A percentile compares a stretch with the other conserved stretches of the same genome.
These are phyloP conservation scores for Didymella lethalis DNA, from an alignment of 2,329 filamentous ascomycete species.

Conservation along the genomic window DNA sequence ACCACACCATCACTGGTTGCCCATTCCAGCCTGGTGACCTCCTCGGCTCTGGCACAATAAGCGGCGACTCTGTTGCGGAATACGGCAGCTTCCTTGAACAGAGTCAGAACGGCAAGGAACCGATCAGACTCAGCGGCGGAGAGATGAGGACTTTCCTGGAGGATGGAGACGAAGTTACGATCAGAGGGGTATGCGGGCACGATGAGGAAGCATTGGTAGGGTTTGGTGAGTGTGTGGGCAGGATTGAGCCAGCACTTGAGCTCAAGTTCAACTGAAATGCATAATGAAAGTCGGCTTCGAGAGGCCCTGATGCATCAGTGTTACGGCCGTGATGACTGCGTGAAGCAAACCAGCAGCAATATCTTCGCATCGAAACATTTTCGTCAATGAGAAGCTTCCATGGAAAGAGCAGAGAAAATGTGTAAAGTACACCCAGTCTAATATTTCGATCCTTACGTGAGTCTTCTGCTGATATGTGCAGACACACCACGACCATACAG, in stretches of 20 bases:
- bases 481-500: background rate
- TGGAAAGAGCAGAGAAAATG: background rate
- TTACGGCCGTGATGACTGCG: background rate
- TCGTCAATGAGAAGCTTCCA: background rate
- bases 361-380: background rate
- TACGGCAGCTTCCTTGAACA: conserved; percentile 77
- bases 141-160: conserved; percentile 75
- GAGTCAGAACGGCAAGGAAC: conserved; percentile 71
- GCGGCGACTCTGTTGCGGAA: conserved; percentile 64
- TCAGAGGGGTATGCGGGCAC: conserved; percentile 70
- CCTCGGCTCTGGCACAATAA: conserved; percentile 81
- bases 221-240: conserved; percentile 76
- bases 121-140: conserved; percentile 68
- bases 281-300: background rate
- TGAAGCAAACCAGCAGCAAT: background rate
- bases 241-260: conserved; percentile 57
- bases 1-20: conserved; percentile 80
- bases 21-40: conserved; percentile 77
- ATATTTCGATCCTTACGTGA: background rate
- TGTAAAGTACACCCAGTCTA: background rate
- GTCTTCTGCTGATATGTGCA: background rate
- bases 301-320: background rate
- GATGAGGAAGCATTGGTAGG: conserved; percentile 73
- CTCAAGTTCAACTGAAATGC: conserved; percentile 28
- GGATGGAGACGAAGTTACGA: conserved; percentile 74